Evolutionary conservation across 768 basidiomycete genomes (phyloP), one percentile per base, ranked within the genome.

Genomic region (Suillus fuscotomentosus): DNA sequence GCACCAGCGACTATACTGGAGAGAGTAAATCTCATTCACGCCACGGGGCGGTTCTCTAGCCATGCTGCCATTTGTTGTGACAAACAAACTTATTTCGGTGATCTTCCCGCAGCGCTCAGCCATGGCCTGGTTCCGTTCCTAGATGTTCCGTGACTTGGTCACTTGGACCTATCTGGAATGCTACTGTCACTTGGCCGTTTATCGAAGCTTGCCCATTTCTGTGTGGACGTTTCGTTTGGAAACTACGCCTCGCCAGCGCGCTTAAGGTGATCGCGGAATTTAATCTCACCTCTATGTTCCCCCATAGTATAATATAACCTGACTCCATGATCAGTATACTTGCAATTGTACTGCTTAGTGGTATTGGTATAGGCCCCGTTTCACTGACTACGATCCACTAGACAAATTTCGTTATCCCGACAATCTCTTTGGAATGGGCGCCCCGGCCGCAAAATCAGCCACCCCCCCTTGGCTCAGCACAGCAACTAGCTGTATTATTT

Each of bases 381-480:
- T 57, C 39, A 10, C 24, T 57, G 27, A 57, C 22, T 17, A 57
- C 22, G 9, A 11, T 3, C 24, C 15, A 24, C 22, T 3, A 59
- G 2, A 6, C 8, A 31, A 3, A 42, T 59, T 0, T 59, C 57
- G 57, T 59, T 27, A 59, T 59, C 20, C 24, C 57, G 57, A 41
- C 6, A 20, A 27, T 41, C 31, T 34, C 53, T 54, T 36, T n/a
- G 7, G 53, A n/a, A 54, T 10, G 39, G 24, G 24, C 39, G 39
- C 41, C 31, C 24, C 41, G 41, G 57, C 57, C 24, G 39, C 39
- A 27, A 10, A 59, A 59, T 27, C 39, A 9, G 56, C 56, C 56
- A 59, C 56, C 39, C 56, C 27, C 15, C 56, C 56, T 59, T 59
- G 56, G 56, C 56, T 59, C 56, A 41, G 17, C 56, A 59, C 56